These are phyloP conservation scores for Canavalia gladiata DNA, from an alignment of 306 rosid genomes.

Conservation along the genomic window DNA sequence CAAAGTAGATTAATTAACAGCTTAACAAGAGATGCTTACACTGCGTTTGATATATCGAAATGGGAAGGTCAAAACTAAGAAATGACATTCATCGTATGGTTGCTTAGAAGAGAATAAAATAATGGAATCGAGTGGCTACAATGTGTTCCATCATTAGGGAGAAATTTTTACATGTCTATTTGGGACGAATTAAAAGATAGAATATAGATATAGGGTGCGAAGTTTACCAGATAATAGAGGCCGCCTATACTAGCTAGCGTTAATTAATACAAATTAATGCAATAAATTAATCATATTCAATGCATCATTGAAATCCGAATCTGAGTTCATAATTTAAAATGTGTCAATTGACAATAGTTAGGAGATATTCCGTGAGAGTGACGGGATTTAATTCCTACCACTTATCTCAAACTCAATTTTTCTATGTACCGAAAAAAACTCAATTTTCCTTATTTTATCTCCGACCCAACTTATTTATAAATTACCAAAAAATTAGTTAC, in stretches of 20 bases:
- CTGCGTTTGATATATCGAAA: background rate
- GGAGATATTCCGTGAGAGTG: background rate
- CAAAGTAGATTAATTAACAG: background rate
- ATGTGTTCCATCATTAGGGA: background rate
- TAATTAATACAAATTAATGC: background rate
- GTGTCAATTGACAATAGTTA: background rate
- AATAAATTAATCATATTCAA: slow-evolving; percentile 9
- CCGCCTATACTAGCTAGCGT: slow-evolving; percentile 1
- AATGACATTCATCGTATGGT: background rate
- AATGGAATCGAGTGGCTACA: slow-evolving; percentile 11
- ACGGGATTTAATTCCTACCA: too few species aligned
- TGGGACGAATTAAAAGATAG: background rate
- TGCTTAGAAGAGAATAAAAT: slow-evolving; percentile 6
- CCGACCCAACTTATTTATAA: too few species aligned
- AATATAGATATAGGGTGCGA: background rate
- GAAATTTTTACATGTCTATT: background rate
- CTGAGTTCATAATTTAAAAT: background rate
- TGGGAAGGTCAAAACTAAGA: background rate
- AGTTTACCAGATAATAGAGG: slow-evolving; percentile 4
- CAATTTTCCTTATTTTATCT: too few species aligned
- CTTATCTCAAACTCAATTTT: too few species aligned
- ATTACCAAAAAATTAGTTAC: too few species aligned
- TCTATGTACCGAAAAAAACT: too few species aligned
- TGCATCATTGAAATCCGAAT: background rate
- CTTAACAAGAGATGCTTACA: background rate